Percentiles rank a stretch among this genome's conserved stretches.
These are phyloP conservation scores for Calocera viscosa DNA, from an alignment of 768 basidiomycete species.

Conservation along the genomic window DNA sequence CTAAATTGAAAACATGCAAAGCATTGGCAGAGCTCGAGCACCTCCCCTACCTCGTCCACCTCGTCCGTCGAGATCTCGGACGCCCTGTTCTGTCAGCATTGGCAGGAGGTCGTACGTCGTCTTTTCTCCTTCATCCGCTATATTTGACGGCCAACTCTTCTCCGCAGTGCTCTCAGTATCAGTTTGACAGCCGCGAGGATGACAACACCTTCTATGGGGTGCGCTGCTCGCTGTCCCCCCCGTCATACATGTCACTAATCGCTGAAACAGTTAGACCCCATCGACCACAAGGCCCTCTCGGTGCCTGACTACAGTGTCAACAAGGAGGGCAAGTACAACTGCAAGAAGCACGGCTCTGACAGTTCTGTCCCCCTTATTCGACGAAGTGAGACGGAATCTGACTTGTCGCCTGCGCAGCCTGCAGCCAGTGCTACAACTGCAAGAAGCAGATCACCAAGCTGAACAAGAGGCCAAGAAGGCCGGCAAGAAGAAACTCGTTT, in stretches of 20 bases:
- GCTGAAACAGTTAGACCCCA: slow-evolving; percentile 46
- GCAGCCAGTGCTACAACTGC: slow-evolving; percentile 63
- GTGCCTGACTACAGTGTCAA: slow-evolving; percentile 47
- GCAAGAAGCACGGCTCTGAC: slow-evolving; percentile 67
- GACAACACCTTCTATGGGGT: slow-evolving; percentile 73
- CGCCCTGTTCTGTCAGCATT: slow-evolving; percentile 64
- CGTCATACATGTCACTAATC: not conserved
- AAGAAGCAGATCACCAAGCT: slow-evolving; percentile 69
- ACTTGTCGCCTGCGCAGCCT: slow-evolving; percentile 32
- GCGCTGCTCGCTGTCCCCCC: slow-evolving; percentile 16
- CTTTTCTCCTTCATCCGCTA: not conserved
- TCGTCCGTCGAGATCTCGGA: slow-evolving; percentile 64
- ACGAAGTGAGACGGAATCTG: not conserved
- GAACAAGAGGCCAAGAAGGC: slow-evolving; percentile 59
- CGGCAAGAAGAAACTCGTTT: slow-evolving; percentile 35
- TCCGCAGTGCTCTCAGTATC: slow-evolving; percentile 49
- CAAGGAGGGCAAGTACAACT: slow-evolving; percentile 67
- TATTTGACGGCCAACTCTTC: not conserved
- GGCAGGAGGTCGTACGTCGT: slow-evolving; percentile 63
- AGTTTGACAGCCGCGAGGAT: slow-evolving; percentile 65
- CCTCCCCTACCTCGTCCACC: slow-evolving; percentile 16
- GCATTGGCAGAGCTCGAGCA: not conserved
- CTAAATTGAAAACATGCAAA: not conserved
- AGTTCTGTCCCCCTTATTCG: slow-evolving; percentile 30
- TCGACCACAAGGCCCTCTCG: slow-evolving; percentile 55